Evolutionary conservation across 1,139 yeast genomes (phyloP), one percentile per base, ranked within the genome.

Genomic region (Suhomyces guaymorum): DNA sequence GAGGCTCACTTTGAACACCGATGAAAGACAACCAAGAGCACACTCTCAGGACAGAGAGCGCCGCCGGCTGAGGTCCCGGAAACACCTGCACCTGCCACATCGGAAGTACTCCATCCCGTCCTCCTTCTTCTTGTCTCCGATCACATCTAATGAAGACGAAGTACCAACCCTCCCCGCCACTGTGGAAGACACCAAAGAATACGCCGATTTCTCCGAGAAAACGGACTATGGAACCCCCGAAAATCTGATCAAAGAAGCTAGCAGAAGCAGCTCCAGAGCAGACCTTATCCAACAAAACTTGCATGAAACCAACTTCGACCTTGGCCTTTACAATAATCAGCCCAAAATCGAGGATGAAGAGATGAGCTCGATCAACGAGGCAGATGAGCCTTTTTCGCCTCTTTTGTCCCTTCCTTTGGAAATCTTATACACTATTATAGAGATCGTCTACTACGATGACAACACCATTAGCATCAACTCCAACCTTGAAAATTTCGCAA

Each of bases 381-480:
- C 29, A 16, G 30, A 33, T 6, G 44, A 37, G 21, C 42, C 47
- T 24, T 55, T 54, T 34, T 54, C 59, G 13, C 63, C 62, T 5
- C 49, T 60, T n/a, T 49, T 60, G 10, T 58, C 52, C 28, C 60
- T 70, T 25, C 77, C 77, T 1, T 42, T 67, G 26, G 77, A 71
- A 46, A 63, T 71, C 26, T 52, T 71, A 32, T 58, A 68, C 48
- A 59, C 62, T 35, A 70, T 71, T 43, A 60, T 71, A 30, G 75
- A 70, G 48, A 56, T 61, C 28, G 73, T 68, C 10, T 70, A 71
- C 50, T 68, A 63, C 45, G 74, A 70, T 42, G 62, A 60, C 35
- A 59, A 59, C 39, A 57, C 64, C 23, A 43, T 38, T 12, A 66
- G 73, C 39, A 70, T 70, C 39, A 66, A 66, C 43, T 58, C 70